Base-by-base conservation (phyloP, 352 stramenopile genomes). In the Phytophthora agathidicida region DNA sequence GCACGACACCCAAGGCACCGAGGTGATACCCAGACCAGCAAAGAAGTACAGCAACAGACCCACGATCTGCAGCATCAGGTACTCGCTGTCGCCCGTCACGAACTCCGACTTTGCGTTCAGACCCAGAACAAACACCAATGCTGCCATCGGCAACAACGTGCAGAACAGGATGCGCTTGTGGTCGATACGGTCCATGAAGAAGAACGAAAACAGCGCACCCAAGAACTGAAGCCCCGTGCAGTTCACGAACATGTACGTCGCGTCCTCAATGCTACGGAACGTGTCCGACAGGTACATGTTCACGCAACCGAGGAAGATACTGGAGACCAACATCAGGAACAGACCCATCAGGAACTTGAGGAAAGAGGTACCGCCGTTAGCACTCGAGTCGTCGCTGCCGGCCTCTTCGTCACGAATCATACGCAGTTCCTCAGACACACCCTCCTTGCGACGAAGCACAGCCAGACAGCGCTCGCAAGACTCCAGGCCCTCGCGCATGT, bases 181-280 rank as follows among this genome's bases (percentile, higher is more conserved):
- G 55, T 91, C 73, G 30, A 90, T 79, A 11, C 76, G 73, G 62
- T 94, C 85, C 59, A 94, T 92, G 63, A 94, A 87, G 60, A 94
- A 92, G 65, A 94, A 94, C 56, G 81, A 91, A 17, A 94, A 83
- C 7, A 93, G 37, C 8, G 83, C 81, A 17, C 85, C 83, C 5
- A 90, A 42, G 41, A 92, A 76, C 66, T 94, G 81, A 9, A 94
- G 48, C 5, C 44, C 60, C 32, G 81, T 71, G 38, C 81, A 89
- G 71, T 93, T 94, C 24, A 88, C 69, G 55, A 94, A 91, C 74
- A 92, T 89, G 56, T 86, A 86, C 49, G 82, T 80, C 6, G 77
- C 80, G 19, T 86, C 67, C 14, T 85, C 72, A 23, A 91, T 86
- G 28, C 58, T 66, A 14, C 63, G 65, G 55, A 87, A 89, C 42